phyloP scores from a whole-genome alignment of 192 early-diverging fungal species.

The Dissophora ornata region DNA sequence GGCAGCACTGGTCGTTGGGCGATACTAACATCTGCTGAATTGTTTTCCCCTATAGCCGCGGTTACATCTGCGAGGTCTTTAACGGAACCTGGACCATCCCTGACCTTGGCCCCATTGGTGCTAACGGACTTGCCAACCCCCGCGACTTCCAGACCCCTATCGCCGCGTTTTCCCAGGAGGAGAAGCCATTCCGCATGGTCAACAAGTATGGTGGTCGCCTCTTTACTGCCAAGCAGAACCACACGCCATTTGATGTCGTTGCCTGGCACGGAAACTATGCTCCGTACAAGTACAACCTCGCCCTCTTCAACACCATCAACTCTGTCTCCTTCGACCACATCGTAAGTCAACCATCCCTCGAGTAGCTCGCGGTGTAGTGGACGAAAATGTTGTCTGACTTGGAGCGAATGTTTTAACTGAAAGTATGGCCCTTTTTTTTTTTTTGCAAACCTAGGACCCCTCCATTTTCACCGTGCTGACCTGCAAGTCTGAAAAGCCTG shows the following conservation, averaged over 20 bases:
- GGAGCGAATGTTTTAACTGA: background rate
- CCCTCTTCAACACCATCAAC: constrained; percentile 84
- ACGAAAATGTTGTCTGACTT: no score
- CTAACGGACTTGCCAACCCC: constrained; percentile 95
- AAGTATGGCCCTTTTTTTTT: no score
- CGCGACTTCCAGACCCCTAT: constrained; percentile 93
- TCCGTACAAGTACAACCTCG: constrained; percentile 93
- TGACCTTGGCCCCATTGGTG: constrained; percentile 93
- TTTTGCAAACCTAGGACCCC: constrained; percentile 74
- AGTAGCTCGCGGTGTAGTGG: no score
- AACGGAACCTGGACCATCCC: constrained; percentile 93
- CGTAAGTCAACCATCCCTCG: constrained; percentile 57
- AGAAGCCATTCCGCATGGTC: constrained; percentile 72
- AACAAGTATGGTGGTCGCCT: constrained; percentile 89
- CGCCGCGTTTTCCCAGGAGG: constrained; percentile 76
- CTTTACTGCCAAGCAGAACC: constrained; percentile 76
- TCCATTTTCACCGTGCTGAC: constrained; percentile 97
- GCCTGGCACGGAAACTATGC: constrained; percentile 99
- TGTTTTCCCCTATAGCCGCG: no score
- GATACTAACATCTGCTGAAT: no score
- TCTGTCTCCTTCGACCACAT: constrained; percentile 93
- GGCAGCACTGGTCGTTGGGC: no score
- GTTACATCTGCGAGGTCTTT: constrained; percentile 93
- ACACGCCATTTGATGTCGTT: constrained; percentile 95
- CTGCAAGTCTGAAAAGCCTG: constrained; percentile 85